Evolutionary conservation across 1,284 basidiomycete species (phyloP).

Genomic region (Ceratobasidium papillatum): DNA sequence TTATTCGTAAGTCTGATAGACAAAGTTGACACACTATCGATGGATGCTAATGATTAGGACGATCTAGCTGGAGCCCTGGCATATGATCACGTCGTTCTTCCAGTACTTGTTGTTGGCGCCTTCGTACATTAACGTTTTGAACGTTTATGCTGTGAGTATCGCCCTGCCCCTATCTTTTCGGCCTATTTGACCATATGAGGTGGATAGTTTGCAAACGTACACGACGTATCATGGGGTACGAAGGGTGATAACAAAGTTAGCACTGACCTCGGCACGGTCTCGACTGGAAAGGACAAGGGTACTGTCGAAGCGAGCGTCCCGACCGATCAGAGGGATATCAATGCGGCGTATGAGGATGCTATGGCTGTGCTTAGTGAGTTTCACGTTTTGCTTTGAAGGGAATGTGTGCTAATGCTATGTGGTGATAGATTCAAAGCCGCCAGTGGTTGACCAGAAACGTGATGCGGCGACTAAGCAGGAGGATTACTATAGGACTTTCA

Average conservation of each 20-base stretch:
- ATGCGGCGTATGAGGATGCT: constrained; percentile 86
- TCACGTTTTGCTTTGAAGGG: neutral
- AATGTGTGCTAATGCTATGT: neutral
- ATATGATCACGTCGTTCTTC: constrained; percentile 91
- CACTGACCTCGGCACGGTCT: constrained; percentile 84
- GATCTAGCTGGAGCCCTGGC: constrained; percentile 87
- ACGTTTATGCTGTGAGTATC: constrained; percentile 83
- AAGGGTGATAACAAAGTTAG: constrained; percentile 88
- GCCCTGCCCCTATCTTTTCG: too few species aligned
- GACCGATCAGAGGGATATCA: constrained; percentile 84
- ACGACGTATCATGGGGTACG: constrained; percentile 90
- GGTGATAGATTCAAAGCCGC: constrained; percentile 64
- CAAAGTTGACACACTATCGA: too few species aligned
- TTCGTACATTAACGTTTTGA: constrained; percentile 90
- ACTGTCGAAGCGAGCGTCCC: constrained; percentile 85
- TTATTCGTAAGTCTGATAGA: constrained; percentile 84
- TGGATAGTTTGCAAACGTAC: constrained; percentile 82
- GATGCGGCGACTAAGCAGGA: constrained; percentile 80
- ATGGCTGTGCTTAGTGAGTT: constrained; percentile 69
- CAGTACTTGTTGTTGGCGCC: constrained; percentile 94
- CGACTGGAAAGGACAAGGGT: constrained; percentile 62
- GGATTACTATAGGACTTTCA: constrained; percentile 88
- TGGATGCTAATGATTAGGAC: neutral
- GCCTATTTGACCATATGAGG: too few species aligned
- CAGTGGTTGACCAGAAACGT: constrained; percentile 68